phyloP scores from a whole-genome alignment of 1,284 basidiomycete genomes.

The Cutaneotrichosporon mucoides region DNA sequence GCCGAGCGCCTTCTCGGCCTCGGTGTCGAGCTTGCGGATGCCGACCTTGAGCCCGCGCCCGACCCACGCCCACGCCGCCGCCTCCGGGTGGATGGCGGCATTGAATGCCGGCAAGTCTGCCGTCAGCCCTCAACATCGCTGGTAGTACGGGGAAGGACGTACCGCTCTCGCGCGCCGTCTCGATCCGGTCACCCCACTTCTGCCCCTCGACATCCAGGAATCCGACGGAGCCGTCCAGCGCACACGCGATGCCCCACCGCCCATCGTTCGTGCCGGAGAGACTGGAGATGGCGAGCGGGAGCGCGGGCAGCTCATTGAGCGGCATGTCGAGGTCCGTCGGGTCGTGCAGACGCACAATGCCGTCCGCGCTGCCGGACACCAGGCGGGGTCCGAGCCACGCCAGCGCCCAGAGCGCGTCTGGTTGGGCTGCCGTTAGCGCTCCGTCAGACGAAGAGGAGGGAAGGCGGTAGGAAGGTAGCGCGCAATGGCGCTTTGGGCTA shows the following conservation, averaged over 20 bases:
- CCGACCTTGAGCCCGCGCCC: conserved; percentile 68
- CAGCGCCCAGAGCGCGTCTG: conserved; percentile 40
- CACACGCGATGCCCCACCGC: conserved; percentile 64
- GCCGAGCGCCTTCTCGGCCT: conserved; percentile 53
- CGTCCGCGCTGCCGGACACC: conserved; percentile 39
- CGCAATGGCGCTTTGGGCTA: neutral
- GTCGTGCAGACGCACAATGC: conserved; percentile 39
- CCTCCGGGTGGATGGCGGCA: conserved; percentile 69
- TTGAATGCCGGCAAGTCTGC: conserved; percentile 62
- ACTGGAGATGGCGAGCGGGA: conserved; percentile 69
- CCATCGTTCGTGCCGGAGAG: conserved; percentile 65
- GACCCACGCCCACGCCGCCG: conserved; percentile 69
- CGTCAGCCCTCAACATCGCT: conserved; percentile 2
- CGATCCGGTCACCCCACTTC: conserved; percentile 59
- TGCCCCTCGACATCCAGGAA: conserved; percentile 66
- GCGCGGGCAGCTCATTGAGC: conserved; percentile 59
- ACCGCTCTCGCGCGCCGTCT: conserved; percentile 75
- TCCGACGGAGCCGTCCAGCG: conserved; percentile 70
- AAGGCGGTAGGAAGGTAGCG: neutral
- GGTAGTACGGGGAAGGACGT: conserved; percentile 31
- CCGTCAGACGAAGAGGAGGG: neutral
- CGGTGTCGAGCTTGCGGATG: conserved; percentile 49
- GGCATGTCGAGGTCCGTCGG: conserved; percentile 58
- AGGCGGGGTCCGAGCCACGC: conserved; percentile 32
- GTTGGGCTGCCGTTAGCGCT: conserved; percentile 24